Conservation (phyloP, 306 rosid species). For the Canavalia gladiata region DNA sequence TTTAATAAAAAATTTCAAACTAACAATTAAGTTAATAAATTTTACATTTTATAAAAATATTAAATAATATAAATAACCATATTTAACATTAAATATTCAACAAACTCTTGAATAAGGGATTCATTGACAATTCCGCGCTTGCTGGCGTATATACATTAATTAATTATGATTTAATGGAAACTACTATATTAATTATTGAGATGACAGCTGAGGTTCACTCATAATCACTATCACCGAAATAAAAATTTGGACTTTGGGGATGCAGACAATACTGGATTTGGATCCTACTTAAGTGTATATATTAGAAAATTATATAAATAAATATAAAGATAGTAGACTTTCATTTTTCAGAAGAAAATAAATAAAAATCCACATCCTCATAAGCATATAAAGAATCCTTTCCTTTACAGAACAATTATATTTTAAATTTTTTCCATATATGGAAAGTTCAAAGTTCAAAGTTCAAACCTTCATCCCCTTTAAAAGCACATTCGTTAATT, state of each 20-base stretch:
- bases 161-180: background rate
- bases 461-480: background rate
- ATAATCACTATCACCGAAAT: conserved; percentile 19
- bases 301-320: background rate
- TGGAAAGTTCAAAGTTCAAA: background rate
- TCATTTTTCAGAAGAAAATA: background rate
- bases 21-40: too few species aligned
- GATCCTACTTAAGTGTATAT: background rate
- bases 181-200: conserved; percentile 8
- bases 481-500: background rate
- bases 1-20: too few species aligned
- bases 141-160: background rate
- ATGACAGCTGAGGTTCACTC: conserved; percentile 10
- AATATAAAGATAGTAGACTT: background rate
- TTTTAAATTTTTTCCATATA: background rate
- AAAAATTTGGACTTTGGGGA: background rate
- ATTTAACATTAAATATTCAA: too few species aligned
- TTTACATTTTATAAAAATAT: too few species aligned
- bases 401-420: background rate
- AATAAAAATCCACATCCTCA: background rate
- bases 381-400: background rate
- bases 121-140: background rate
- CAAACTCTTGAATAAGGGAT: background rate
- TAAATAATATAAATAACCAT: too few species aligned
- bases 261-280: background rate